These are phyloP conservation scores for Daldinia eschscholtzii DNA, from an alignment of 2,329 filamentous ascomycete genomes.

Conservation along the genomic window DNA sequence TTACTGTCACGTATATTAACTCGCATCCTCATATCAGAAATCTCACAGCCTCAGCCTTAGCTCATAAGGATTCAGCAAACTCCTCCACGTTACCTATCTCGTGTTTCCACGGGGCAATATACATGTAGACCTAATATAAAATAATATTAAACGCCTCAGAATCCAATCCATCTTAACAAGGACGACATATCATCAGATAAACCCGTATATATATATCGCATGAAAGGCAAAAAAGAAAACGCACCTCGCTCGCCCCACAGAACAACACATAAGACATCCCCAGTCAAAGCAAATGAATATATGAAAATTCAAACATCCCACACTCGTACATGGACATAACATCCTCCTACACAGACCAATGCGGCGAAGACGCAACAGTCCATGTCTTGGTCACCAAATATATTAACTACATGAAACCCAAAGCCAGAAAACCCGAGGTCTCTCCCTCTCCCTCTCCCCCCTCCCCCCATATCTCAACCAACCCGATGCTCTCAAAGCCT, in stretches of 20 bases:
- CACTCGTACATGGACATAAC: not conserved
- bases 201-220: constrained; percentile 2
- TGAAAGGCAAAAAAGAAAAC: not conserved
- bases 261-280: constrained; percentile 3
- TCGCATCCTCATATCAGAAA: not conserved
- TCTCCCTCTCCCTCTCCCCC: too few species aligned
- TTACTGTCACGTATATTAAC: not conserved
- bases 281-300: not conserved
- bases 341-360: not conserved
- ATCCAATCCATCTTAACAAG: not conserved
- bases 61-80: not conserved
- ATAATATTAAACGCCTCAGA: not conserved
- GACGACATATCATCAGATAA: not conserved
- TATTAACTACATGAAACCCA: not conserved
- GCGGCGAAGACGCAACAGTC: not conserved
- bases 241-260: not conserved
- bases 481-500: too few species aligned
- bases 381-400: not conserved
- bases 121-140: not conserved
- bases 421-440: not conserved
- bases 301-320: not conserved
- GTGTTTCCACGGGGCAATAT: too few species aligned
- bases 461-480: too few species aligned
- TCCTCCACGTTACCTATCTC: not conserved
- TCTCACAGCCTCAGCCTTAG: not conserved